A percentile compares a stretch with the other conserved stretches of the same genome.
Evolutionary conservation across 2,329 filamentous ascomycete species (phyloP).

Genomic region (Fusarium caatingaense): DNA sequence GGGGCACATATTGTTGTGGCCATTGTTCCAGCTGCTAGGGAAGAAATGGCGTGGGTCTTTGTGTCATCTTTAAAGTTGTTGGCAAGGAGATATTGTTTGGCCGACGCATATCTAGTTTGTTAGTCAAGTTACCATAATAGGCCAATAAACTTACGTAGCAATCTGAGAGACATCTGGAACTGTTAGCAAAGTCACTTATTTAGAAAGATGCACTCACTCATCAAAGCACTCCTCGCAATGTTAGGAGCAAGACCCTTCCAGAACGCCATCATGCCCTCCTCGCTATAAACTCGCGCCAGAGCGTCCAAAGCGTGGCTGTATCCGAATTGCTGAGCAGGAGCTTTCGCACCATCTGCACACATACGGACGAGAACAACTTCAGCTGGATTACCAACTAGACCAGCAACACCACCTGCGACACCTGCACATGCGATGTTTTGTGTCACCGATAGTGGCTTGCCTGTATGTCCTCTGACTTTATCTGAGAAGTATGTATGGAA

Average conservation of each 20-base stretch:
- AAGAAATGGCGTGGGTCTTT: conserved; percentile 55
- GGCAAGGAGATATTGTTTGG: conserved; percentile 49
- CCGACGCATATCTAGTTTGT: conserved; percentile 48
- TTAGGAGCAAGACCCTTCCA: conserved; percentile 55
- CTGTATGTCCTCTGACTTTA: conserved; percentile 44
- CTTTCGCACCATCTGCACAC: conserved; percentile 59
- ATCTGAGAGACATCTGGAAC: conserved; percentile 56
- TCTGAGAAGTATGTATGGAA: conserved; percentile 54
- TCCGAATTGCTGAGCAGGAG: conserved; percentile 50
- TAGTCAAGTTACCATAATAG: not conserved
- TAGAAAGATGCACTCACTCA: conserved; percentile 50
- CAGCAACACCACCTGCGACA: conserved; percentile 55
- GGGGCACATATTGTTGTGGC: conserved; percentile 59
- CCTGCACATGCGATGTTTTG: conserved; percentile 55
- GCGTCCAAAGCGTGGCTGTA: conserved; percentile 55
- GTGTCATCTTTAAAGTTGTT: conserved; percentile 52
- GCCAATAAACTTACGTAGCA: conserved; percentile 50
- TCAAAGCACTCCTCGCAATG: conserved; percentile 56
- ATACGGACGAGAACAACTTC: conserved; percentile 59
- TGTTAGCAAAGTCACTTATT: conserved; percentile 15
- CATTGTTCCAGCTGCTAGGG: conserved; percentile 57
- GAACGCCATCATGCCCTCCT: conserved; percentile 55
- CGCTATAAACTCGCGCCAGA: conserved; percentile 41
- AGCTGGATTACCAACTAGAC: conserved; percentile 59
- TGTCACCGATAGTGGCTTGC: conserved; percentile 48